A percentile compares a stretch with the other conserved stretches of the same genome.
Conservation (phyloP, 2,329 filamentous ascomycete species). For the Cordyceps fumosorosea region DNA sequence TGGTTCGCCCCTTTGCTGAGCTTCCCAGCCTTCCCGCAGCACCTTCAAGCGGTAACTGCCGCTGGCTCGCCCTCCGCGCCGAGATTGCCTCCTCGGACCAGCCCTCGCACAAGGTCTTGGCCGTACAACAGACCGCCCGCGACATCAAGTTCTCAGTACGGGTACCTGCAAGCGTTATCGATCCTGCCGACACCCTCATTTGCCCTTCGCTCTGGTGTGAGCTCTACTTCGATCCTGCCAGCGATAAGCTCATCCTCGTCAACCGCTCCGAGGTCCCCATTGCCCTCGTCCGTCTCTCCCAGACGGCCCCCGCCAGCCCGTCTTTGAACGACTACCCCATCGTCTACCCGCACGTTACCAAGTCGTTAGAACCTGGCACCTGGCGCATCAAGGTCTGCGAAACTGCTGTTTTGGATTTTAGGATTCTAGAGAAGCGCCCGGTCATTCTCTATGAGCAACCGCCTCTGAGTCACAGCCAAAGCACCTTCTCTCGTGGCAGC, state of each 20-base stretch:
- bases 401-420: constrained; percentile 49
- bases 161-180: constrained; percentile 47
- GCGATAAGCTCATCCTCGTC: constrained; percentile 50
- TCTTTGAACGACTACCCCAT: constrained; percentile 36
- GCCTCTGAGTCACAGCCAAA: constrained; percentile 24
- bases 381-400: constrained; percentile 48
- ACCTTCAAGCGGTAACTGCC: constrained; percentile 48
- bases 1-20: constrained; percentile 48
- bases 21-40: constrained; percentile 49
- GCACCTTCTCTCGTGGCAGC: constrained; percentile 24
- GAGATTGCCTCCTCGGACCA: constrained; percentile 46
- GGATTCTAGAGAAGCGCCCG: constrained; percentile 49
- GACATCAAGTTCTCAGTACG: constrained; percentile 55
- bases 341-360: constrained; percentile 38
- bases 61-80: constrained; percentile 50
- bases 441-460: constrained; percentile 32
- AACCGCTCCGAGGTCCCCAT: constrained; percentile 51
- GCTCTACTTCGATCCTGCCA: constrained; percentile 53
- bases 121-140: constrained; percentile 52
- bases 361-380: constrained; percentile 46
- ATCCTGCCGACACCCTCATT: constrained; percentile 33
- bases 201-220: constrained; percentile 52
- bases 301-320: constrained; percentile 31
- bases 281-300: constrained; percentile 39
- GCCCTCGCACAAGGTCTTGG: constrained; percentile 50